Evolutionary conservation across 2,329 filamentous ascomycete genomes (phyloP).

Genomic region (Bipolaris victoriae): DNA sequence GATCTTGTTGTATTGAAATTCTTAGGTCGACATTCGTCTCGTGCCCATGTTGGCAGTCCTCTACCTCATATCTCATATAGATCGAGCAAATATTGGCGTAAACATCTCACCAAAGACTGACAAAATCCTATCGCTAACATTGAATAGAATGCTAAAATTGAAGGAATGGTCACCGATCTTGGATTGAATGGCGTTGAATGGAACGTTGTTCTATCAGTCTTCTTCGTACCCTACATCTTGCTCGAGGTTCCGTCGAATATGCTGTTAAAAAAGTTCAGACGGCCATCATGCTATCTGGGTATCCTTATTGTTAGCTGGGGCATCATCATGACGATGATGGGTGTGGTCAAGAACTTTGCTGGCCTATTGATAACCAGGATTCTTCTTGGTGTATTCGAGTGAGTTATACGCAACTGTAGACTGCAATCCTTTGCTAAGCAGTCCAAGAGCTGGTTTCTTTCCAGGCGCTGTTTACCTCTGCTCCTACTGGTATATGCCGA

Average conservation of each 20-base stretch:
- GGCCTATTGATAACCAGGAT: conserved; percentile 27
- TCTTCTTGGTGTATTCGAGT: conserved; percentile 35
- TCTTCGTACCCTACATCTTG: conserved; percentile 58
- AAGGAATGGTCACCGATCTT: conserved; percentile 66
- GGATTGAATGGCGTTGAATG: conserved; percentile 50
- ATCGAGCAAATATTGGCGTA: conserved; percentile 67
- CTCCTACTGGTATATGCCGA: conserved; percentile 45
- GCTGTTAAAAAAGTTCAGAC: conserved; percentile 44
- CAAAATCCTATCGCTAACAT: background rate
- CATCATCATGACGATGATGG: conserved; percentile 36
- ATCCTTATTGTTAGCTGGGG: conserved; percentile 37
- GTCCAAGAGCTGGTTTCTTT: conserved; percentile 34
- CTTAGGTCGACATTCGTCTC: conserved; percentile 32
- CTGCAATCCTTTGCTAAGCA: background rate
- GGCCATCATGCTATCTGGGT: conserved; percentile 39
- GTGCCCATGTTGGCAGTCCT: conserved; percentile 51
- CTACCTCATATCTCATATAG: conserved; percentile 56
- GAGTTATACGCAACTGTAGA: background rate
- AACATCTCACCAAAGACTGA: background rate
- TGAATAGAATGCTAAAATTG: conserved; percentile 61
- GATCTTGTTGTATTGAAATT: background rate
- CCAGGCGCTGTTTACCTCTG: conserved; percentile 47
- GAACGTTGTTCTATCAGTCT: conserved; percentile 63
- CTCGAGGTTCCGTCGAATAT: conserved; percentile 52
- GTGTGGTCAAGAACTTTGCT: conserved; percentile 28